Conservation (phyloP, 1,284 basidiomycete genomes). For the Hemileccinum hortonii region DNA sequence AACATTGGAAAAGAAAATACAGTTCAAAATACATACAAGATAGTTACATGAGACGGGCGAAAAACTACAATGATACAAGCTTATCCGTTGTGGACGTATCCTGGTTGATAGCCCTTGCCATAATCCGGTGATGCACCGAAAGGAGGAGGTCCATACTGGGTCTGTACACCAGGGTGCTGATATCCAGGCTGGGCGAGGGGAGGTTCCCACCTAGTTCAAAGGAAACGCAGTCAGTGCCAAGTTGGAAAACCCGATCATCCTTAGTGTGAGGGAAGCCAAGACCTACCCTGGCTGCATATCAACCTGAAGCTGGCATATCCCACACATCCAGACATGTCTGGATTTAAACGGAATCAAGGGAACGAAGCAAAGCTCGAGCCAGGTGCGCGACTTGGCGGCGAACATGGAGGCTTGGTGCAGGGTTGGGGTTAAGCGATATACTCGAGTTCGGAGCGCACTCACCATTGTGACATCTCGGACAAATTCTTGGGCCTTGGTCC, state of each 20-base stretch:
- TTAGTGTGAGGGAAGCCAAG: background rate
- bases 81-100: conserved; percentile 23
- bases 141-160: conserved; percentile 13
- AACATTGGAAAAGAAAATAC: background rate
- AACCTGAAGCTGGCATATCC: conserved; percentile 50
- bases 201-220: conserved; percentile 45
- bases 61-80: background rate
- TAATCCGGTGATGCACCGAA: conserved; percentile 6
- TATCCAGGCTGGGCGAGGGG: conserved; percentile 34
- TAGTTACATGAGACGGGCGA: background rate
- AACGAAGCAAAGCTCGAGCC: conserved; percentile 55
- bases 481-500: conserved; percentile 42
- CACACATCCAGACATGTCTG: conserved; percentile 50
- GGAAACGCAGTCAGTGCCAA: background rate
- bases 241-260: background rate
- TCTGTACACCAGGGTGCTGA: conserved; percentile 25
- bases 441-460: conserved; percentile 1
- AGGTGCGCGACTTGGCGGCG: conserved; percentile 47
- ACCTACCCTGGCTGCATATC: conserved; percentile 46
- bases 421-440: background rate
- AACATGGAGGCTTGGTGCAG: conserved; percentile 41
- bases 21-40: background rate
- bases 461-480: conserved; percentile 53
- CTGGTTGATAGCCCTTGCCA: conserved; percentile 31
- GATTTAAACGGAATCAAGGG: conserved; percentile 49